A percentile compares a stretch with the other conserved stretches of the same genome.
Evolutionary conservation across 345 rosid genomes (phyloP).

Genomic region (Eucalyptus leucophloia): DNA sequence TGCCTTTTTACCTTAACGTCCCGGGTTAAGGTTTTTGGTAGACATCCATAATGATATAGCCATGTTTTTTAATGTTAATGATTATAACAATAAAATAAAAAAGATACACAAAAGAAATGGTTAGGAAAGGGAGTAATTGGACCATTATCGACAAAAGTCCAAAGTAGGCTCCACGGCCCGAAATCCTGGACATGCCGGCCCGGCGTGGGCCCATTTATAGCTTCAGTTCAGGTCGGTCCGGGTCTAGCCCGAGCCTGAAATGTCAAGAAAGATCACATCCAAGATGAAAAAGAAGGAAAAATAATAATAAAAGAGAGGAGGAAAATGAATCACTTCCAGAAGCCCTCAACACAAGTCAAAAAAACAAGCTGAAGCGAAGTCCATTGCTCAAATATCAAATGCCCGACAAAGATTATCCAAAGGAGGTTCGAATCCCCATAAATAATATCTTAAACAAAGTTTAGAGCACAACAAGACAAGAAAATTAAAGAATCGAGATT

Average conservation of each 20-base stretch:
- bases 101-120: neutral
- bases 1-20: neutral
- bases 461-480: neutral
- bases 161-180: neutral
- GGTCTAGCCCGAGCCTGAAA: neutral
- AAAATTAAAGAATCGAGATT: neutral
- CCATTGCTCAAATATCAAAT: no score
- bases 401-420: no score
- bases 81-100: neutral
- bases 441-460: neutral
- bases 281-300: neutral
- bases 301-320: accelerated
- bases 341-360: no score
- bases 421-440: neutral
- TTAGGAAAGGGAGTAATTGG: neutral
- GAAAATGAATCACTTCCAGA: no score
- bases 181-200: neutral
- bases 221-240: neutral
- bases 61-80: neutral
- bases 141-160: neutral
- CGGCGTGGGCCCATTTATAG: neutral
- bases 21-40: neutral
- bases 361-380: no score
- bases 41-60: neutral
- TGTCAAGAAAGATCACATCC: neutral